These are phyloP conservation scores for Cubamyces sp. DNA, from an alignment of 768 basidiomycete genomes.

Conservation along the genomic window DNA sequence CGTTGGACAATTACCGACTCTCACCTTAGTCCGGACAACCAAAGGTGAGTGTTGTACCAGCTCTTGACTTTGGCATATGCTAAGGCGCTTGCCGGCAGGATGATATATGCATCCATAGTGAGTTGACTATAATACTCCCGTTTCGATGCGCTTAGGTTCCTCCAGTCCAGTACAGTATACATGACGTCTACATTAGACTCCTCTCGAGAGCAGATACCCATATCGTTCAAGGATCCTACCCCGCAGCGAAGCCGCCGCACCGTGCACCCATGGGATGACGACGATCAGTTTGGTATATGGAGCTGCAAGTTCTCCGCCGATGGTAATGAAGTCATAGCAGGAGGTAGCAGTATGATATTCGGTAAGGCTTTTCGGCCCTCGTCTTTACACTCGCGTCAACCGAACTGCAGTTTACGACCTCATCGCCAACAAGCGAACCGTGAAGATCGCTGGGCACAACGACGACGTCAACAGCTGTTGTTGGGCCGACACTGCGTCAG, in stretches of 20 bases:
- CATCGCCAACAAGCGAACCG: conserved; percentile 71
- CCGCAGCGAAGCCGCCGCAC: conserved; percentile 25
- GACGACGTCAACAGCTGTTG: conserved; percentile 96
- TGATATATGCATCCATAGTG: conserved; percentile 93
- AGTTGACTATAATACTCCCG: conserved; percentile 26
- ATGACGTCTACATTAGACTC: conserved; percentile 75
- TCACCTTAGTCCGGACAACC: conserved; percentile 86
- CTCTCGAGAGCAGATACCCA: conserved; percentile 62
- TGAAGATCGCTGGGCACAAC: conserved; percentile 84
- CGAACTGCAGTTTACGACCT: conserved; percentile 84
- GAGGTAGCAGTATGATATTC: conserved; percentile 82
- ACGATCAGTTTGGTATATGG: conserved; percentile 77
- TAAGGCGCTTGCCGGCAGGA: conserved; percentile 46
- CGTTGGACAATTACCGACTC: conserved; percentile 96
- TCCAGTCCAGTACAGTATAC: conserved; percentile 71
- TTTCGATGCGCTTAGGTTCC: not conserved
- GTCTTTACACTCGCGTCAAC: not conserved
- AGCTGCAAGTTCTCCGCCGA: conserved; percentile 96
- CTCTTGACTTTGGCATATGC: not conserved
- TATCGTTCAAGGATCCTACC: conserved; percentile 45
- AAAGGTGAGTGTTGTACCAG: conserved; percentile 54
- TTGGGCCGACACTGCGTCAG: conserved; percentile 92
- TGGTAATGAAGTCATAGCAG: conserved; percentile 93
- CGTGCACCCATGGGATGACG: conserved; percentile 42
- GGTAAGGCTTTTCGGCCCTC: conserved; percentile 43